Evolutionary conservation across 2,329 filamentous ascomycete species (phyloP).

Genomic region (Drechslerella dactyloides): DNA sequence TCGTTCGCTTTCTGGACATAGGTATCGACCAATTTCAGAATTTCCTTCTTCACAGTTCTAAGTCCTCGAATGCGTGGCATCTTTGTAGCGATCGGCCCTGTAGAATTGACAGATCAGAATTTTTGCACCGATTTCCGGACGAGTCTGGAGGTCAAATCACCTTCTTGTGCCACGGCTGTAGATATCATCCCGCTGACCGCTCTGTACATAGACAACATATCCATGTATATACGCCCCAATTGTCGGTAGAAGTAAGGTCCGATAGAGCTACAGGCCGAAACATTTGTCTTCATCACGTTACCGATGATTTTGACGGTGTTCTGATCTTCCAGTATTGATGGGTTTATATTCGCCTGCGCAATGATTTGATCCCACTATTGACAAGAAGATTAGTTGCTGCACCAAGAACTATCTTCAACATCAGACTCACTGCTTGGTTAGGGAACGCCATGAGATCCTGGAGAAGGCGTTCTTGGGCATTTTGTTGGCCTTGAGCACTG

Average conservation of each 20-base stretch:
- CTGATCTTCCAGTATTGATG: slow-evolving; percentile 82
- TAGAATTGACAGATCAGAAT: slow-evolving; percentile 50
- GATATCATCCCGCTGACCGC: slow-evolving; percentile 97
- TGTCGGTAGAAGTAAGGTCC: slow-evolving; percentile 98
- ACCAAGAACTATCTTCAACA: background rate
- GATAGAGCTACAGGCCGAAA: slow-evolving; percentile 96
- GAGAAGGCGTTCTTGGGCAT: slow-evolving; percentile 88
- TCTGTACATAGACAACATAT: slow-evolving; percentile 99
- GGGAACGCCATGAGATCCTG: slow-evolving; percentile 91
- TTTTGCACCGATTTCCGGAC: slow-evolving; percentile 5
- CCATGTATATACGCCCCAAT: slow-evolving; percentile 94
- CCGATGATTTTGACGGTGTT: slow-evolving; percentile 98
- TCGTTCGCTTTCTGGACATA: slow-evolving; percentile 99
- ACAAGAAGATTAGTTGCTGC: background rate
- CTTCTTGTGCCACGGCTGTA: slow-evolving; percentile 83
- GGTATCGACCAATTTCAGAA: slow-evolving; percentile 95
- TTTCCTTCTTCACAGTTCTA: slow-evolving; percentile 98
- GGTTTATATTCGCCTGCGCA: slow-evolving; percentile 80
- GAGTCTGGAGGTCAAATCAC: slow-evolving; percentile 60
- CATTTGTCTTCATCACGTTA: slow-evolving; percentile 99
- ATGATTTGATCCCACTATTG: slow-evolving; percentile 88
- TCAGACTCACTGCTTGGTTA: slow-evolving; percentile 71
- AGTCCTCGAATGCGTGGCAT: slow-evolving; percentile 95
- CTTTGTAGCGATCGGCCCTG: slow-evolving; percentile 90
- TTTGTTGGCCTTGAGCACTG: slow-evolving; percentile 92